These are phyloP conservation scores for Naegleria lovaniensis DNA, from an alignment of 208 protist species.

Conservation along the genomic window DNA sequence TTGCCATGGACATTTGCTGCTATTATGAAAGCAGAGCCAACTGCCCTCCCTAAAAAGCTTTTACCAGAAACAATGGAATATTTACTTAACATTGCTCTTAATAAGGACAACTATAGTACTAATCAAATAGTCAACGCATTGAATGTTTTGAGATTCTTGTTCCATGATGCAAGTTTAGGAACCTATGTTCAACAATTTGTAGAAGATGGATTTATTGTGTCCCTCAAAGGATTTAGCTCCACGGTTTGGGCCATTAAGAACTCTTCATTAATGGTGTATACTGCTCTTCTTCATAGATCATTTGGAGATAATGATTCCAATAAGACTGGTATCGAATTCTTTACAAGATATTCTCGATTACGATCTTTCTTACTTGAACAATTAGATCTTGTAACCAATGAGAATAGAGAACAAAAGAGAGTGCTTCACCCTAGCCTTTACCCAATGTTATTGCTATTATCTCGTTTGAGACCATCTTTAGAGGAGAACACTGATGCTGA, in stretches of 20 bases:
- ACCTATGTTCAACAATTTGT: conserved; percentile 30
- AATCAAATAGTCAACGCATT: conserved; percentile 66
- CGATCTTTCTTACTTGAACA: conserved; percentile 56
- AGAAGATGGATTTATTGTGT: conserved; percentile 65
- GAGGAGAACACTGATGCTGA: conserved; percentile 32
- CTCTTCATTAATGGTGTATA: conserved; percentile 78
- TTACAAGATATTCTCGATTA: conserved; percentile 63
- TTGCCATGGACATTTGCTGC: conserved; percentile 25
- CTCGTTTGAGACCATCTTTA: conserved; percentile 66
- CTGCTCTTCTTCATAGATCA: conserved; percentile 72
- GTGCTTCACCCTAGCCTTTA: conserved; percentile 46
- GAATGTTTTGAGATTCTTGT: conserved; percentile 82
- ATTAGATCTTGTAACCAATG: conserved; percentile 52
- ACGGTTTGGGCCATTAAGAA: conserved; percentile 74
- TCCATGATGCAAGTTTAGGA: conserved; percentile 66
- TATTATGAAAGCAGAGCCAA: conserved; percentile 35
- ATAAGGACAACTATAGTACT: background rate
- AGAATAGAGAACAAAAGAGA: background rate
- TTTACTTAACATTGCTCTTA: conserved; percentile 52
- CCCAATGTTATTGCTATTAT: conserved; percentile 76
- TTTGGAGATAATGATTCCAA: conserved; percentile 68
- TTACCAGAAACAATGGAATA: conserved; percentile 60
- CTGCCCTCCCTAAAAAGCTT: conserved; percentile 53
- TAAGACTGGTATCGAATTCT: conserved; percentile 60
- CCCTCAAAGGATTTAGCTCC: conserved; percentile 66